Conservation (phyloP, 768 basidiomycete species). For the Grammothele lineata region DNA sequence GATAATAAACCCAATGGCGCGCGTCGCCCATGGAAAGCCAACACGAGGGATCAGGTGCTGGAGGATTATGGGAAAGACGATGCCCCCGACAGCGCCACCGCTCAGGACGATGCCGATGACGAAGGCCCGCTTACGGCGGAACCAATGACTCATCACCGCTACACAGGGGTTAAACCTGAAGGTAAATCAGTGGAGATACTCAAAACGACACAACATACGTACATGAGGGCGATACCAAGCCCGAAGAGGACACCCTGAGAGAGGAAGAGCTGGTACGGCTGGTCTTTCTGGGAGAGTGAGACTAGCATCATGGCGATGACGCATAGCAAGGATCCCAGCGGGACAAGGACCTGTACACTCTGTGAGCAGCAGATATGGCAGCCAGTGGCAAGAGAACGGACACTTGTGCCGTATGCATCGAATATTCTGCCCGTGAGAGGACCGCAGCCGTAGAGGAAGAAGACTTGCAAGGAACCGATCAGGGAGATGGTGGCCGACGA, state of each 20-base stretch:
- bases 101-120: slow-evolving; percentile 35
- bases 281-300: slow-evolving; percentile 21
- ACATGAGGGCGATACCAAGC: slow-evolving; percentile 25
- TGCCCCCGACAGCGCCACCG: slow-evolving; percentile 43
- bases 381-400: background rate
- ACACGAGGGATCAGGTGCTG: slow-evolving; percentile 36
- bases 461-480: slow-evolving; percentile 25
- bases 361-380: background rate
- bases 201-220: background rate
- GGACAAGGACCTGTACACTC: slow-evolving; percentile 17
- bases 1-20: slow-evolving; percentile 26
- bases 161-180: slow-evolving; percentile 31
- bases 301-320: slow-evolving; percentile 26
- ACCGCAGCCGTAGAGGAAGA: slow-evolving; percentile 22
- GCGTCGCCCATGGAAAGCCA: slow-evolving; percentile 29
- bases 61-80: slow-evolving; percentile 48
- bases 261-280: slow-evolving; percentile 29
- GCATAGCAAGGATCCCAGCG: slow-evolving; percentile 19
- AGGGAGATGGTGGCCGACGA: slow-evolving; percentile 25
- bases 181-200: background rate
- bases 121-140: slow-evolving; percentile 30
- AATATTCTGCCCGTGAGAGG: slow-evolving; percentile 24
- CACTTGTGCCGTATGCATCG: slow-evolving; percentile 25
- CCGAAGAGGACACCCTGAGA: slow-evolving; percentile 29
- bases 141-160: slow-evolving; percentile 32